These are phyloP conservation scores for Talaromyces liani DNA, from an alignment of 495 filamentous ascomycete genomes.

Conservation along the genomic window DNA sequence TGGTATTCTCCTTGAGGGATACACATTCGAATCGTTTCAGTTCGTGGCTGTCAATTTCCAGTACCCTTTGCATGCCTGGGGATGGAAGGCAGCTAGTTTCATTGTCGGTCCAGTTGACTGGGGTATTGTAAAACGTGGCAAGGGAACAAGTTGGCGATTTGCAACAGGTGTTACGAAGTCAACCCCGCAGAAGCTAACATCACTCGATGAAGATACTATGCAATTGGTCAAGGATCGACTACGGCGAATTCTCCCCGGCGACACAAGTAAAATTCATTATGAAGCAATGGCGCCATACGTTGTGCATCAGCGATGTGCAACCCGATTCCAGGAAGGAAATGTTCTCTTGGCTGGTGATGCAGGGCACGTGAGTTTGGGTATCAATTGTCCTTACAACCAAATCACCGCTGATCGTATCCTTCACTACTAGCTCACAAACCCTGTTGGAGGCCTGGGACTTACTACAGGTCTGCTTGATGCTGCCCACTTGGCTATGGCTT, in stretches of 20 bases:
- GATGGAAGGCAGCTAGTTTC: background rate
- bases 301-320: background rate
- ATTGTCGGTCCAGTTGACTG: background rate
- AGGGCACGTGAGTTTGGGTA: background rate
- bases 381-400: background rate
- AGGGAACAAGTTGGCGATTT: background rate
- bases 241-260: background rate
- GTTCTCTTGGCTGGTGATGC: background rate
- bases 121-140: background rate
- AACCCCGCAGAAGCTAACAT: background rate
- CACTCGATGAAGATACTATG: background rate
- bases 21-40: background rate
- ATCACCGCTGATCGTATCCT: background rate
- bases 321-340: background rate
- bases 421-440: background rate
- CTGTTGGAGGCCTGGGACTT: background rate
- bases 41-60: background rate
- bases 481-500: background rate
- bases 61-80: background rate
- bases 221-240: background rate
- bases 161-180: background rate
- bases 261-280: background rate
- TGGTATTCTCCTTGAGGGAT: background rate
- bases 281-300: background rate
- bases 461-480: background rate